phyloP scores from a whole-genome alignment of 176 grass and related monocot genomes.

The Carex littledalei region DNA sequence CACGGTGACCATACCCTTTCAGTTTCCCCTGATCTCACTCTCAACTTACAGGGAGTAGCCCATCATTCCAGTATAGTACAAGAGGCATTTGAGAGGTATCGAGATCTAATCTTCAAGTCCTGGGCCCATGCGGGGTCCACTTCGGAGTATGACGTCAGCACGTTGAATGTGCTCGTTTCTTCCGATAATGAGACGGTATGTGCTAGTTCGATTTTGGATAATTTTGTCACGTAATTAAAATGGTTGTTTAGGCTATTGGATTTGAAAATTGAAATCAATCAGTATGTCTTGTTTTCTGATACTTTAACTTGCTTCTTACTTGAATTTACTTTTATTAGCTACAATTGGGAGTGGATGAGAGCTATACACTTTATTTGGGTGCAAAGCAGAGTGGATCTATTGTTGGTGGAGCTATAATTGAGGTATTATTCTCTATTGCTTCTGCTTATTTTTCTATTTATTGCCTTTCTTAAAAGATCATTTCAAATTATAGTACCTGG shows the following conservation, averaged over 20 bases:
- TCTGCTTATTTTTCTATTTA: neutral
- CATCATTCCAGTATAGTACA: slow-evolving; percentile 29
- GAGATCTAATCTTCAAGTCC: slow-evolving; percentile 44
- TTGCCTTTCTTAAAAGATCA: neutral
- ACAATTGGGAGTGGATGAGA: slow-evolving; percentile 80
- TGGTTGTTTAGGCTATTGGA: neutral
- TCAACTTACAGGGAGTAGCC: slow-evolving; percentile 36
- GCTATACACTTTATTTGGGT: slow-evolving; percentile 59
- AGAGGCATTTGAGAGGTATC: slow-evolving; percentile 74
- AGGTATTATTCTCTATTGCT: slow-evolving; percentile 33
- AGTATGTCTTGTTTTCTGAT: neutral
- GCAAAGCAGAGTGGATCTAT: slow-evolving; percentile 42
- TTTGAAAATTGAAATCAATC: neutral
- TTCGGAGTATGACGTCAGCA: slow-evolving; percentile 37
- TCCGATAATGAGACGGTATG: slow-evolving; percentile 72
- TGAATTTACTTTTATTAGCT: slow-evolving; percentile 31
- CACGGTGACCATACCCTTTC: slow-evolving; percentile 39
- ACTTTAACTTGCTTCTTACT: neutral
- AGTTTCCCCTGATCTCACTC: slow-evolving; percentile 60
- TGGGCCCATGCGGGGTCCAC: slow-evolving; percentile 42
- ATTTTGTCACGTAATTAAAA: neutral
- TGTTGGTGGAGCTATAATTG: slow-evolving; percentile 70
- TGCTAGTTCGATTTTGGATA: neutral
- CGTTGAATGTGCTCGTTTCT: slow-evolving; percentile 62
- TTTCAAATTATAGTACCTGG: neutral